These are phyloP conservation scores for Acacia confusa DNA, from an alignment of 306 rosid genomes.

Conservation along the genomic window DNA sequence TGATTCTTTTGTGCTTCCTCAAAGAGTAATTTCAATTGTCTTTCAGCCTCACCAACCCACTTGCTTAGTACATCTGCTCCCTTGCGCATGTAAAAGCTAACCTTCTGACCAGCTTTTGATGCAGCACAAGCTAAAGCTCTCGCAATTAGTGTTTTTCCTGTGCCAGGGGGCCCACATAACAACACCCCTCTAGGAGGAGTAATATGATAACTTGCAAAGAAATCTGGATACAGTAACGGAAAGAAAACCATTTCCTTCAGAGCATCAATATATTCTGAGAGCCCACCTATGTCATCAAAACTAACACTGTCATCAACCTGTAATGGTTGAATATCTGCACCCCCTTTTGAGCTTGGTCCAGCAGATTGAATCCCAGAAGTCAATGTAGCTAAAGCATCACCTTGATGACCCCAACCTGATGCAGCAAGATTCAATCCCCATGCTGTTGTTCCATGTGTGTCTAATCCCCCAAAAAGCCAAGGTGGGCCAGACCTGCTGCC, in stretches of 20 bases:
- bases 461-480: slow-evolving; percentile 93
- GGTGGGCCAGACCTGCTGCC: slow-evolving; percentile 92
- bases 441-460: slow-evolving; percentile 82
- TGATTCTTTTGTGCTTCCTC: slow-evolving; percentile 99
- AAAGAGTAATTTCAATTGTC: slow-evolving; percentile 93
- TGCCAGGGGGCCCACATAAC: slow-evolving; percentile 99
- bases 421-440: slow-evolving; percentile 96
- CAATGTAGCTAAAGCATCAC: slow-evolving; percentile 74
- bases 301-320: slow-evolving; percentile 96
- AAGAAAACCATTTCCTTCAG: slow-evolving; percentile 98
- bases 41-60: slow-evolving; percentile 99
- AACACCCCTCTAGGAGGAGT: slow-evolving; percentile 98
- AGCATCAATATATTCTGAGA: slow-evolving; percentile 86
- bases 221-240: slow-evolving; percentile 93
- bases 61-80: slow-evolving; percentile 98
- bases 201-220: slow-evolving; percentile 92
- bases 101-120: slow-evolving; percentile 98
- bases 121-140: slow-evolving; percentile 98
- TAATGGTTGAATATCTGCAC: slow-evolving; percentile 96
- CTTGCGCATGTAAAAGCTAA: slow-evolving; percentile 98
- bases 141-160: slow-evolving; percentile 95
- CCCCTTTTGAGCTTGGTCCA: slow-evolving; percentile 99
- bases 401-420: slow-evolving; percentile 99
- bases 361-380: slow-evolving; percentile 98
- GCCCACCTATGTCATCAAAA: slow-evolving; percentile 95